These are phyloP conservation scores for Immersiella caudata DNA, from an alignment of 495 filamentous ascomycete species.

Conservation along the genomic window DNA sequence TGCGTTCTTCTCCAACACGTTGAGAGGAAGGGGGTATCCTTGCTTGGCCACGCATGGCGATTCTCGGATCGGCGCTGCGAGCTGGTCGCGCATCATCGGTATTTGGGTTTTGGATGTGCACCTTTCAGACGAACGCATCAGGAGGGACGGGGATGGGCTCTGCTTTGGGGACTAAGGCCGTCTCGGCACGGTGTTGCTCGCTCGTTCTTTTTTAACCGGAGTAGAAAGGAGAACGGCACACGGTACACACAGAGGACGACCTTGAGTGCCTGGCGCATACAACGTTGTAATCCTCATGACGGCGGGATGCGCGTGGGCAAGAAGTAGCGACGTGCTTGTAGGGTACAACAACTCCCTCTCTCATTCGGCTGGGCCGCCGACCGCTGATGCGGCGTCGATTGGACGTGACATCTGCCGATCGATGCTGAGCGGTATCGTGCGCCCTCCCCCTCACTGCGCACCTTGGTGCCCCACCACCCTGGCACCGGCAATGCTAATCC, in stretches of 20 bases:
- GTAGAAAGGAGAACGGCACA: too few species aligned
- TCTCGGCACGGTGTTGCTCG: neutral
- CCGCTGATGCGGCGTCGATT: constrained; percentile 25
- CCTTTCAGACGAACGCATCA: neutral
- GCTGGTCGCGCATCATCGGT: neutral
- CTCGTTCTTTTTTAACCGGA: neutral
- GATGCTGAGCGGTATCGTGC: constrained; percentile 22
- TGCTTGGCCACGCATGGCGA: neutral
- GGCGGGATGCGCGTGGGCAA: neutral
- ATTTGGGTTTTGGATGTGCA: neutral
- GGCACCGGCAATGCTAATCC: constrained; percentile 21
- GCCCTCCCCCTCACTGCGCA: constrained; percentile 28
- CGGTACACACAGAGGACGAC: too few species aligned
- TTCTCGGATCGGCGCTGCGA: neutral
- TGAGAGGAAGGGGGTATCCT: neutral
- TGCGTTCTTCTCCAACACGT: neutral
- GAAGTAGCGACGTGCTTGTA: too few species aligned
- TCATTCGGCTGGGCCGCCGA: neutral
- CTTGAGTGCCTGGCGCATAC: neutral
- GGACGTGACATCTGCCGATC: constrained; percentile 42
- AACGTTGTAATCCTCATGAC: neutral
- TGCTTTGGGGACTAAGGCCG: neutral
- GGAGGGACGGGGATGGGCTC: neutral
- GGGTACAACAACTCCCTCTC: too few species aligned
- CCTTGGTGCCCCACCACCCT: constrained; percentile 15